These are phyloP conservation scores for Stramenopiles sp. DNA, from an alignment of 352 stramenopile genomes.

Conservation along the genomic window DNA sequence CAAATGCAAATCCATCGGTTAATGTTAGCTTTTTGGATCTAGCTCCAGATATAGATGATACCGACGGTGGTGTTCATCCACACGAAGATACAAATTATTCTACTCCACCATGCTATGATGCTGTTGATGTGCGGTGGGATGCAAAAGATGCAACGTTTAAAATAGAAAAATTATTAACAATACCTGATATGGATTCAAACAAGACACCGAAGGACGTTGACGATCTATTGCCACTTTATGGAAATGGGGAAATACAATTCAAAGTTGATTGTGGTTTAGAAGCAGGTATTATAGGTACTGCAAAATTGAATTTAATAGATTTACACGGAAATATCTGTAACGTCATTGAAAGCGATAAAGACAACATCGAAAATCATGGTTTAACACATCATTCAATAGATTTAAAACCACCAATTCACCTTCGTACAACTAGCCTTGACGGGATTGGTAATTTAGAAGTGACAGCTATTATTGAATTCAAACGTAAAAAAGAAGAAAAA, in stretches of 20 bases:
- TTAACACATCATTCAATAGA: neutral
- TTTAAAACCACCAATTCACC: neutral
- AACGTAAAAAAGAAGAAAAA: neutral
- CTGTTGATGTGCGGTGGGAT: neutral
- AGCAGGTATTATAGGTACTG: neutral
- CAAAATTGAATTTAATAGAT: neutral
- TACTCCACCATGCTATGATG: neutral
- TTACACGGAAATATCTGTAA: constrained; percentile 3
- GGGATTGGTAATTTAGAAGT: neutral
- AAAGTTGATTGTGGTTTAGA: neutral
- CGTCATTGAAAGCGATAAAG: neutral
- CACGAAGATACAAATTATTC: neutral
- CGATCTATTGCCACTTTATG: neutral
- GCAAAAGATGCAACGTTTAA: neutral
- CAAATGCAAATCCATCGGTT: neutral
- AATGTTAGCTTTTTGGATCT: neutral
- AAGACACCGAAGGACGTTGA: neutral
- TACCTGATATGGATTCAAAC: neutral
- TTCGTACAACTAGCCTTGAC: neutral
- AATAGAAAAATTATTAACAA: neutral
- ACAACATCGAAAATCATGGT: neutral
- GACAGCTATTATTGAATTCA: neutral
- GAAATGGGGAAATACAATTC: neutral
- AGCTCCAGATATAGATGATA: neutral
- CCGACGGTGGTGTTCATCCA: neutral